Base-by-base conservation (phyloP, 2,329 filamentous ascomycete species). In the Xylaria sp. region DNA sequence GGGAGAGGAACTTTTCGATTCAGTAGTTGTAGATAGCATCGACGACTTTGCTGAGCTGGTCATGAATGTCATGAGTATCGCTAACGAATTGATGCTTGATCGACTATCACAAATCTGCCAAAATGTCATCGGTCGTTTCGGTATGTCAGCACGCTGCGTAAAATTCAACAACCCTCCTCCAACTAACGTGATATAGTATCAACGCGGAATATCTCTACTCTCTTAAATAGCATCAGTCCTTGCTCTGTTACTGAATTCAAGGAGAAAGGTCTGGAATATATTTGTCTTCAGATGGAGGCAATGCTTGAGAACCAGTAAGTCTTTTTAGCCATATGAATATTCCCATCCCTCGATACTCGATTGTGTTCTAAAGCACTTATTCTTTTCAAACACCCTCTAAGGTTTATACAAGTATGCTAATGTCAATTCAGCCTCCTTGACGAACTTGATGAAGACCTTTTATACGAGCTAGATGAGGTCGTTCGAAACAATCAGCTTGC, bases 11-110 rank as follows among this genome's bases (percentile, higher is more conserved):
- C 82, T 98, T 1, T 98, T 99, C 73, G 89, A 97, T 71, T 84
- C 91, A 36, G 86, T 96, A 5, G 86, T 91, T 17, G 86, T 87
- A 39, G 82, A 87, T 17, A 89, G 90, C 67, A 80, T 97, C 5
- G 94, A 97, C 71, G 91, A 94, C 51, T 94, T 97, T 69, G 88
- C 94, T 4, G 94, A 98, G 73, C 83, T 96, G n/a, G 86, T 97
- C 9, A 86, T 98, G 80, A 94, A 97, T 73, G 92, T 98, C 50
- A 90, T 98, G 86, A 89, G 89, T 63, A 90, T 93, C 59, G 93
- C 94, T 13, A 96, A 99, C 76, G 95, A 99, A 78, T 82, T 99
- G 64, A 97, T 99, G 94, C 86, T 99, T 53, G 94, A 97, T 76
- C 87, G 94, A 6, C 82, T 99, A 5, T 93, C 93, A 5, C 92